Percentiles rank a stretch among this genome's conserved stretches.
phyloP scores from a whole-genome alignment of 176 grass and related monocot genomes.

The Sorghum bicolor region Sorghum_bicolor_NCBIv3 NC_012876.2:58476001-58476500 shows the following conservation, averaged over 20 bases:
- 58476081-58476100: slow-evolving; percentile 65
- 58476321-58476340: not conserved
- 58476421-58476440: not conserved
- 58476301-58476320: slow-evolving; percentile 37
- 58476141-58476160: slow-evolving; percentile 52
- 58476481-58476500: not conserved
- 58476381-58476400: slow-evolving; percentile 37
- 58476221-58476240: slow-evolving; percentile 11
- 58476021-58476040: slow-evolving; percentile 16
- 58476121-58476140: slow-evolving; percentile 59
- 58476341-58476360: slow-evolving; percentile 41
- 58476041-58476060: slow-evolving; percentile 63
- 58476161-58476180: slow-evolving; percentile 20
- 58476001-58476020: not conserved
- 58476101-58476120: slow-evolving; percentile 65
- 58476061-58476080: slow-evolving; percentile 74
- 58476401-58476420: slow-evolving; percentile 25
- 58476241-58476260: slow-evolving; percentile 50
- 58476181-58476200: slow-evolving; percentile 19
- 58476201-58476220: not conserved
- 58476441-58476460: too few relatives aligned
- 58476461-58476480: not conserved
- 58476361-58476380: slow-evolving; percentile 75
- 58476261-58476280: slow-evolving; percentile 70
- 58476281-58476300: slow-evolving; percentile 6